These are phyloP conservation scores for Vicia villosa DNA, from an alignment of 306 rosid species.

Conservation along the genomic window DNA sequence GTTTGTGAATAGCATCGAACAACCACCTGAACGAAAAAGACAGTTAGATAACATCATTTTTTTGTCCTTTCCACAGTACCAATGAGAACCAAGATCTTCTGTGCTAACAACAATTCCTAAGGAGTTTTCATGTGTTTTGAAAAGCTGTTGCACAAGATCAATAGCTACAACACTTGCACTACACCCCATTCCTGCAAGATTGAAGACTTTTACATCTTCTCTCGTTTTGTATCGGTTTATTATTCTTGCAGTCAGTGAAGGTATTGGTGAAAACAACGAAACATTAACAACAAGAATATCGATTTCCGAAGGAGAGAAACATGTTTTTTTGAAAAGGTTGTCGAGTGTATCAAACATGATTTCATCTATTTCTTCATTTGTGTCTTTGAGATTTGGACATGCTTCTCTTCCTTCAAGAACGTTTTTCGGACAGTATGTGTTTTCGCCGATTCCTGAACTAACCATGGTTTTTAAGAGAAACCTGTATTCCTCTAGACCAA, in stretches of 20 bases:
- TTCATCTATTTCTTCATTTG: constrained; percentile 66
- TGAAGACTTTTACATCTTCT: constrained; percentile 60
- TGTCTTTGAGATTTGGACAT: constrained; percentile 42
- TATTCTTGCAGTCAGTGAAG: constrained; percentile 72
- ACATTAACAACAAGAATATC: constrained; percentile 85
- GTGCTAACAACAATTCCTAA: constrained; percentile 80
- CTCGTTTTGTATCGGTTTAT: constrained; percentile 80
- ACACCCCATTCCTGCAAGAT: constrained; percentile 92
- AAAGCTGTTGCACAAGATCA: constrained; percentile 69
- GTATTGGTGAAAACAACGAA: constrained; percentile 70
- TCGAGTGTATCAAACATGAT: constrained; percentile 73
- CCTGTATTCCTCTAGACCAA: constrained; percentile 66
- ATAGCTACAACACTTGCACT: constrained; percentile 75
- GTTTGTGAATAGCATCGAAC: constrained; percentile 78
- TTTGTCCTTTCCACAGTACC: constrained; percentile 74
- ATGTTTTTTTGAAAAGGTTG: constrained; percentile 50
- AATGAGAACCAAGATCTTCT: constrained; percentile 72
- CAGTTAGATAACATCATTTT: constrained; percentile 84
- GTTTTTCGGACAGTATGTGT: constrained; percentile 70
- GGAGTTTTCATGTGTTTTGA: constrained; percentile 49
- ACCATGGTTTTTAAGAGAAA: constrained; percentile 66
- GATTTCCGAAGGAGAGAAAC: constrained; percentile 60
- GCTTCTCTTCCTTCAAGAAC: constrained; percentile 60
- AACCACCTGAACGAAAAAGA: constrained; percentile 75
- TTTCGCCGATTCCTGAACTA: constrained; percentile 78